phyloP scores from a whole-genome alignment of 805 yeast genomes.

The Starmerella geochares region DNA sequence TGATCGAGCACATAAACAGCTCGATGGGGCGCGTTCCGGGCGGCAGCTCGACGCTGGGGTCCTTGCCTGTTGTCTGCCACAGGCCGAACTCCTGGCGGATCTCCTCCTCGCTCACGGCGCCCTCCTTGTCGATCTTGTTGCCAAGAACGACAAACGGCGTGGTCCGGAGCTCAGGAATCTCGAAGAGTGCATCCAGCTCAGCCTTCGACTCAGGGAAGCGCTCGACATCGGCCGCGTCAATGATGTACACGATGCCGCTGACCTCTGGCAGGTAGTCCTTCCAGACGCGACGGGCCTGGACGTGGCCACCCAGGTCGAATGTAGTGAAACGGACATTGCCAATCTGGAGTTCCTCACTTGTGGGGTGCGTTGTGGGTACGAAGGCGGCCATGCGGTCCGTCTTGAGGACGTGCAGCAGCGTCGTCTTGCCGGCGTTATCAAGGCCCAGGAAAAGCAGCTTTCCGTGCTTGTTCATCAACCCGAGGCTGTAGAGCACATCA shows the following conservation, averaged over 20 bases:
- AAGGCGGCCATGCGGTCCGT: slow-evolving; percentile 96
- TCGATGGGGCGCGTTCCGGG: slow-evolving; percentile 76
- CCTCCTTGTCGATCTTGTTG: slow-evolving; percentile 89
- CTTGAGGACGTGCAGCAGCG: slow-evolving; percentile 71
- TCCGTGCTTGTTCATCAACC: slow-evolving; percentile 90
- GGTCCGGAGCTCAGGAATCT: slow-evolving; percentile 76
- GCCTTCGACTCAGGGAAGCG: slow-evolving; percentile 91
- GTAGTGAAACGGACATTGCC: slow-evolving; percentile 96
- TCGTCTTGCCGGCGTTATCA: slow-evolving; percentile 97
- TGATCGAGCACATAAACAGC: slow-evolving; percentile 94
- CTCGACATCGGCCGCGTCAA: slow-evolving; percentile 94
- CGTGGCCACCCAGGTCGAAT: slow-evolving; percentile 97
- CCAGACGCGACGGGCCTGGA: slow-evolving; percentile 98
- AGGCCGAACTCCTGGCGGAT: slow-evolving; percentile 82
- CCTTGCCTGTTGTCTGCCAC: slow-evolving; percentile 84
- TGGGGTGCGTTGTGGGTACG: slow-evolving; percentile 95
- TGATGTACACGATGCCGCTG: slow-evolving; percentile 89
- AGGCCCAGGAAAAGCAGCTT: slow-evolving; percentile 89
- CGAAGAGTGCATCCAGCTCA: slow-evolving; percentile 85
- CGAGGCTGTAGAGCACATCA: slow-evolving; percentile 67
- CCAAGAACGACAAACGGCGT: slow-evolving; percentile 94
- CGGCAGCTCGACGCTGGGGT: slow-evolving; percentile 54
- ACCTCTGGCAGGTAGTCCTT: slow-evolving; percentile 99
- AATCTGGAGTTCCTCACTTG: slow-evolving; percentile 94
- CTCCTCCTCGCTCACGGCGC: slow-evolving; percentile 91